A percentile compares a stretch with the other conserved stretches of the same genome.
phyloP scores from a whole-genome alignment of 148 eudicot species.

The Rhododendron molle region DNA sequence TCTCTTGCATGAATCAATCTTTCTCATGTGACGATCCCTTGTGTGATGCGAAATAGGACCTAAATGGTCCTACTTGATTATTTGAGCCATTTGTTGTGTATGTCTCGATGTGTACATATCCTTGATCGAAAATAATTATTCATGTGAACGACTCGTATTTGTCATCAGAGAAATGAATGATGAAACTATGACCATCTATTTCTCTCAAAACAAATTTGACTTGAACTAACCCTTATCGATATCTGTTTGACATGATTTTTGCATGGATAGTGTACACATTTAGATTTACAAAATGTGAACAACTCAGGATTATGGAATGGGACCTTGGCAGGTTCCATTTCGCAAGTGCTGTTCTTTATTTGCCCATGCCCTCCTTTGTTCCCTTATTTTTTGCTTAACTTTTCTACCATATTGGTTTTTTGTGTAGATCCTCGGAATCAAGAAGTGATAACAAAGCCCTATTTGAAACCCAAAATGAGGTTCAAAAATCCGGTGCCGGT shows the following conservation, averaged over 20 bases:
- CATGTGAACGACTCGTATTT: not conserved
- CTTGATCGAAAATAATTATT: not conserved
- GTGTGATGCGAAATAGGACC: not conserved
- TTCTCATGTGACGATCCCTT: not conserved
- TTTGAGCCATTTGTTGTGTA: not conserved
- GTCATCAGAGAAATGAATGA: not conserved
- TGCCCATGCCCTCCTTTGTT: not conserved
- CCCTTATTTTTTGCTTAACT: not conserved
- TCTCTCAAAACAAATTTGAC: not conserved
- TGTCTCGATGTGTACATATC: not conserved
- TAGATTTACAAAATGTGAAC: not conserved
- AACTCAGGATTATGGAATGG: not conserved
- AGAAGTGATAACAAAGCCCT: constrained; percentile 26
- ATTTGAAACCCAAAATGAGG: constrained; percentile 32
- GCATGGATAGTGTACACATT: not conserved
- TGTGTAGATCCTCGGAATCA: constrained; percentile 33
- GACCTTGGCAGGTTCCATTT: not conserved
- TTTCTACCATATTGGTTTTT: not conserved
- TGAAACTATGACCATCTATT: not conserved
- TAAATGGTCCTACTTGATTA: not conserved
- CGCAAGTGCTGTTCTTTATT: not conserved
- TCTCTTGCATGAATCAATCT: not conserved
- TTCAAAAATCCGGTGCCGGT: constrained; percentile 26
- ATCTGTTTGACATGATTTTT: not conserved
- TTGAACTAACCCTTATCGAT: not conserved